Evolutionary conservation across 306 rosid genomes (phyloP), one percentile per base, ranked within the genome.

Genomic region (Adenanthera pavonina): DNA sequence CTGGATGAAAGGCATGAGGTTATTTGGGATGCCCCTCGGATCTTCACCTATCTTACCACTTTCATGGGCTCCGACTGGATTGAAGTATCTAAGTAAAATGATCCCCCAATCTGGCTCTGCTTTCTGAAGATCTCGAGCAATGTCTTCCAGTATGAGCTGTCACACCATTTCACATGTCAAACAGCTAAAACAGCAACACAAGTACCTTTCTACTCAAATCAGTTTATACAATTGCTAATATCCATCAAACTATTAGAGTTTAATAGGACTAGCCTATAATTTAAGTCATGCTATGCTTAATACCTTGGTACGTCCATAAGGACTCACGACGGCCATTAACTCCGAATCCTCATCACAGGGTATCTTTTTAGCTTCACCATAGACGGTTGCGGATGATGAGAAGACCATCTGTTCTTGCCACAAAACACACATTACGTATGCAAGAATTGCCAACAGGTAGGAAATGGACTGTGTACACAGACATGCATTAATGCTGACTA

Each of bases 21-120:
- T 95, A 87, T 93, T 95, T 70, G 99, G 99, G 74, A 93, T 92
- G 38, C 99, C 98, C 83, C 80, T 95, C 13, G 96, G 99, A 83
- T 95, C 98, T 92, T 95, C 99, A 72, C 99, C 99, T 16, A 95
- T 87, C 83, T 72, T 80, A 20, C 99, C 99, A 87, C 98, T 95
- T 80, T 93, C 93, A 69, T 95, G 98, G 60, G 97, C 97, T 60
- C 99, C 99, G 8, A 95, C 98, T 19, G 99, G 99, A 65, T 95
- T 95, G 91, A 95, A 95, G 90, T 95, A 93, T 82, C 98, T 89
- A 75, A 93, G 73, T 72, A 93, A 81, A 43, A 95, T 86, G 81
- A 92, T 90, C 61, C 77, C 85, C 98, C 99, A 95, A 70, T 87
- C 96, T 70, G 91, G 90, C 73, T 92, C 99, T 25, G 94, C 99